A percentile compares a stretch with the other conserved stretches of the same genome.
phyloP scores from a whole-genome alignment of 2,329 filamentous ascomycete species.

The Phialocephala subalpina region DNA sequence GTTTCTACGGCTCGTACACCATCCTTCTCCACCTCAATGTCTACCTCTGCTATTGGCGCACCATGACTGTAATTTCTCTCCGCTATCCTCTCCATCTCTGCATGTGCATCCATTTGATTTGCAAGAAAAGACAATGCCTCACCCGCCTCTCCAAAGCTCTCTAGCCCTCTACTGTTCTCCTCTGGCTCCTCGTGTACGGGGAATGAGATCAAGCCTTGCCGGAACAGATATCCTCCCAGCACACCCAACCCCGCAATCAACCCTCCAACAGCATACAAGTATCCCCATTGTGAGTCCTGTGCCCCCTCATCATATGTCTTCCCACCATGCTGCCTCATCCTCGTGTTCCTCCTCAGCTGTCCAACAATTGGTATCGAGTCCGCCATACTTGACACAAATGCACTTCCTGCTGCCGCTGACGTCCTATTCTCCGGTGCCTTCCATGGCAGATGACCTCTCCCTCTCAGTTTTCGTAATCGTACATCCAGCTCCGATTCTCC shows the following conservation, averaged over 20 bases:
- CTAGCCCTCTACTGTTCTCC: conserved; percentile 27
- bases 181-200: conserved; percentile 23
- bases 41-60: conserved; percentile 35
- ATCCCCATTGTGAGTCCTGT: conserved; percentile 33
- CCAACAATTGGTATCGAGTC: conserved; percentile 42
- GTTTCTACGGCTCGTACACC: conserved; percentile 16
- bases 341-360: conserved; percentile 38
- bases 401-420: conserved; percentile 36
- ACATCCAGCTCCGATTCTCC: conserved; percentile 22
- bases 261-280: conserved; percentile 35
- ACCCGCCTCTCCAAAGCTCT: conserved; percentile 40
- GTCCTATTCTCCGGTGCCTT: conserved; percentile 39
- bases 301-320: conserved; percentile 36
- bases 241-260: conserved; percentile 41
- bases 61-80: conserved; percentile 22
- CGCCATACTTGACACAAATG: conserved; percentile 39
- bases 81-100: conserved; percentile 25
- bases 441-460: conserved; percentile 41
- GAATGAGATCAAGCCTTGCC: conserved; percentile 43
- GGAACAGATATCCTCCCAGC: conserved; percentile 44
- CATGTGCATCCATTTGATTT: conserved; percentile 31
- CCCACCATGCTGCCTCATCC: conserved; percentile 36
- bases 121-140: conserved; percentile 37
- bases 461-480: conserved; percentile 19
- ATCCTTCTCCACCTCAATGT: conserved; percentile 30